Evolutionary conservation across 768 basidiomycete genomes (phyloP).

Genomic region (Russula brevipes): DNA sequence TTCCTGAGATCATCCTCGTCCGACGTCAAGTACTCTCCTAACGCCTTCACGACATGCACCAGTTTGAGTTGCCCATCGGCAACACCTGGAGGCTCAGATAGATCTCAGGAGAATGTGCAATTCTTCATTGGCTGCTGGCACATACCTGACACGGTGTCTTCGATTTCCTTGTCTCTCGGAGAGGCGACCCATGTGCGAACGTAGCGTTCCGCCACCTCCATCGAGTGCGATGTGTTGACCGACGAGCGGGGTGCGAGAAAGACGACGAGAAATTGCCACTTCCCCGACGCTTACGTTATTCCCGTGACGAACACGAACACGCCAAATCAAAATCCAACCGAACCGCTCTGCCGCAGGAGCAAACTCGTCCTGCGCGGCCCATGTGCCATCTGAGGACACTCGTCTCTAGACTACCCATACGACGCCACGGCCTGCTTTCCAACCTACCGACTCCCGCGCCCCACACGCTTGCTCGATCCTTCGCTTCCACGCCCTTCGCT

Average conservation of each 20-base stretch:
- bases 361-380: slow-evolving; percentile 3
- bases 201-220: slow-evolving; percentile 31
- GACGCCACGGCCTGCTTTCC: slow-evolving; percentile 2
- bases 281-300: slow-evolving; percentile 18
- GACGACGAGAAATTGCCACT: too few species aligned
- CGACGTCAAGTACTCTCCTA: slow-evolving; percentile 84
- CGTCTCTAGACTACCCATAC: slow-evolving; percentile 11
- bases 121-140: background rate
- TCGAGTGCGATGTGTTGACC: background rate
- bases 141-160: slow-evolving; percentile 28
- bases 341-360: background rate
- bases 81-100: slow-evolving; percentile 38
- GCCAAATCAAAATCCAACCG: background rate
- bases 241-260: background rate
- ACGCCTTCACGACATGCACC: slow-evolving; percentile 74
- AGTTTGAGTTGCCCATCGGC: slow-evolving; percentile 54
- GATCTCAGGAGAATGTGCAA: slow-evolving; percentile 9
- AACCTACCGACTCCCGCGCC: background rate
- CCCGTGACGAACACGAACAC: background rate
- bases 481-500: slow-evolving; percentile 10
- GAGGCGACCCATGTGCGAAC: slow-evolving; percentile 31
- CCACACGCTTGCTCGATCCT: background rate
- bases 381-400: slow-evolving; percentile 22
- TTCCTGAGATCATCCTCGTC: slow-evolving; percentile 73
- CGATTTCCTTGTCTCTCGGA: slow-evolving; percentile 29